These are phyloP conservation scores for Citrus mangshanensis DNA, from an alignment of 345 rosid species.

Conservation along the genomic window DNA sequence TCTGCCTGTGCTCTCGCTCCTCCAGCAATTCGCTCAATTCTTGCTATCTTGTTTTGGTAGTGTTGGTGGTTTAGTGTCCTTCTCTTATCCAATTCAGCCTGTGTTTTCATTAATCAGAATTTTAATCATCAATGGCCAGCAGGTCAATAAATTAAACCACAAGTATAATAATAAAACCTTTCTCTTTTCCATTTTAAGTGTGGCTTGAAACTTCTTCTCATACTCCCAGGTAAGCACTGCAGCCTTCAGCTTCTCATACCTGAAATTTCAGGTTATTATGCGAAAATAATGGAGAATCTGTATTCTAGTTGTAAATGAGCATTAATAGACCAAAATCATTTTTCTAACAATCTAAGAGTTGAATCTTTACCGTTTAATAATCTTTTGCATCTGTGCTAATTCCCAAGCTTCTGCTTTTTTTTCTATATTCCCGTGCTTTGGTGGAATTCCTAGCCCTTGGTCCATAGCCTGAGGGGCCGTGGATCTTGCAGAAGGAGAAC, in stretches of 20 bases:
- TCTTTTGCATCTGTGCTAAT: slow-evolving; percentile 45
- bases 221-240: slow-evolving; percentile 66
- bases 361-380: slow-evolving; percentile 40
- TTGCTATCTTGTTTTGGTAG: slow-evolving; percentile 54
- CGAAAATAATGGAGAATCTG: neutral
- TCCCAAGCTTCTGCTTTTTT: slow-evolving; percentile 69
- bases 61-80: slow-evolving; percentile 37
- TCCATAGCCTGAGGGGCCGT: neutral
- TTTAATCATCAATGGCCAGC: neutral
- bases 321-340: neutral
- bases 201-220: slow-evolving; percentile 57
- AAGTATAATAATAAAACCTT: slow-evolving; percentile 32
- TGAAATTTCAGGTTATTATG: slow-evolving; percentile 21
- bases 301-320: neutral
- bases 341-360: neutral
- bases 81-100: slow-evolving; percentile 66
- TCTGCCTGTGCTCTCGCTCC: slow-evolving; percentile 62
- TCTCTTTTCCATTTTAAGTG: slow-evolving; percentile 49
- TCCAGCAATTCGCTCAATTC: slow-evolving; percentile 47
- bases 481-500: slow-evolving; percentile 25
- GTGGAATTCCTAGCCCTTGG: slow-evolving; percentile 13
- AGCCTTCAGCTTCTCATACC: slow-evolving; percentile 61
- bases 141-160: neutral
- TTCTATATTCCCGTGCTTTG: slow-evolving; percentile 21
- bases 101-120: slow-evolving; percentile 10